These are phyloP conservation scores for Xylaria scruposa DNA, from an alignment of 495 filamentous ascomycete species.

Conservation along the genomic window DNA sequence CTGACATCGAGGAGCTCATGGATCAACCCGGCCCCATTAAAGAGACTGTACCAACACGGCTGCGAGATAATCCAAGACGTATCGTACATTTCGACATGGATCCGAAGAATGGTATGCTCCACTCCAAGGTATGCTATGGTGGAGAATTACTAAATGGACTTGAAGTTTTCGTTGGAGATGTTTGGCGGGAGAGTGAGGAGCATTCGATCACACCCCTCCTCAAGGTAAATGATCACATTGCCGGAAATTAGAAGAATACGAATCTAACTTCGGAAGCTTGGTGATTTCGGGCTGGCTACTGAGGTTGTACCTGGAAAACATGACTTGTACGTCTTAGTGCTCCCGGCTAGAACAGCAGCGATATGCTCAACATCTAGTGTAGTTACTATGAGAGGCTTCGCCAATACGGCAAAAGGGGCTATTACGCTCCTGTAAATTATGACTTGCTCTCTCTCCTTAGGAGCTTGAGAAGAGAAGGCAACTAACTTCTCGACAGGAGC, in stretches of 20 bases:
- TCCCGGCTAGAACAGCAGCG: neutral
- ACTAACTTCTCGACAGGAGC: neutral
- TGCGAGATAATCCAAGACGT: neutral
- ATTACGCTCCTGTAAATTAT: neutral
- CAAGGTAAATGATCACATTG: constrained; percentile 8
- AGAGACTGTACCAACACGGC: neutral
- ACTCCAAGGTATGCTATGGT: neutral
- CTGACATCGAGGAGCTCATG: neutral
- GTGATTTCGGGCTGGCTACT: constrained; percentile 15
- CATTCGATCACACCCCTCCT: neutral
- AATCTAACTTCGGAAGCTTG: constrained; percentile 15
- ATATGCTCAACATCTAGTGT: neutral
- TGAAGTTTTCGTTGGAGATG: constrained; percentile 19
- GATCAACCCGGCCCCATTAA: neutral
- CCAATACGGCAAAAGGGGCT: neutral
- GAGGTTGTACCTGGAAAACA: neutral
- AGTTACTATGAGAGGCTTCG: constrained; percentile 23
- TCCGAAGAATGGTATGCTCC: constrained; percentile 11
- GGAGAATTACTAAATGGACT: neutral
- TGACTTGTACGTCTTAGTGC: constrained; percentile 4
- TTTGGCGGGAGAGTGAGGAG: neutral
- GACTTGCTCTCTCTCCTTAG: neutral
- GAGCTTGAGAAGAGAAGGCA: neutral
- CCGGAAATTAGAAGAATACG: neutral
- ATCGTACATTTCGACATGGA: constrained; percentile 24